These are phyloP conservation scores for Fragaria iinumae DNA, from an alignment of 306 rosid species.

Conservation along the genomic window DNA sequence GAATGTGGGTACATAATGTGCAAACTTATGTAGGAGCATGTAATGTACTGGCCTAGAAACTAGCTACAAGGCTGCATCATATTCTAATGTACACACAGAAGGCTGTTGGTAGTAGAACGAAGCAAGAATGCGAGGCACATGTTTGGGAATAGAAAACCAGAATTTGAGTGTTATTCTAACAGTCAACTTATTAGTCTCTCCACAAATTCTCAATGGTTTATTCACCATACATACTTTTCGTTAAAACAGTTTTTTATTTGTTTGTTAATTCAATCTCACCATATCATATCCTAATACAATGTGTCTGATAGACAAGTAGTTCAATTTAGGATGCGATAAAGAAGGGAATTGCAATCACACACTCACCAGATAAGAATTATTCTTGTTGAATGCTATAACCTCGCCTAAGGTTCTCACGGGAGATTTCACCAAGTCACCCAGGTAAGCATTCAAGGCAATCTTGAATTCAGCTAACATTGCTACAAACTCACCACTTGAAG, in stretches of 20 bases:
- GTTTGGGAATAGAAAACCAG: neutral
- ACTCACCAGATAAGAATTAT: conserved; percentile 36
- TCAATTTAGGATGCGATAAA: neutral
- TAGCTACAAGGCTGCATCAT: neutral
- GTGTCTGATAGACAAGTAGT: neutral
- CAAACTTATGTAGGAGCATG: neutral
- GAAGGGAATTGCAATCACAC: neutral
- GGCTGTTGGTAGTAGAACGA: neutral
- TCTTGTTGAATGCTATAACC: conserved; percentile 54
- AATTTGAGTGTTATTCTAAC: neutral
- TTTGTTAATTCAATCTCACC: neutral
- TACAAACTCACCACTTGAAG: conserved; percentile 32
- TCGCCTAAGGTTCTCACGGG: conserved; percentile 47
- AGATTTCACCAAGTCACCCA: conserved; percentile 38
- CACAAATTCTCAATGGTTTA: neutral
- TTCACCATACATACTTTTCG: neutral
- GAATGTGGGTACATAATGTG: neutral
- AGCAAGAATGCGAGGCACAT: neutral
- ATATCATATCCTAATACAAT: neutral
- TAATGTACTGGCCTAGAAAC: neutral
- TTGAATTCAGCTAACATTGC: conserved; percentile 52
- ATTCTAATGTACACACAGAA: neutral
- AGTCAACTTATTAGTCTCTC: neutral
- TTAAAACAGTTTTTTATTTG: neutral
- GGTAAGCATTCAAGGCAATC: conserved; percentile 45